These are phyloP conservation scores for Fusarium odoratissimum DNA, from an alignment of 2,329 filamentous ascomycete species.

Conservation along the genomic window DNA sequence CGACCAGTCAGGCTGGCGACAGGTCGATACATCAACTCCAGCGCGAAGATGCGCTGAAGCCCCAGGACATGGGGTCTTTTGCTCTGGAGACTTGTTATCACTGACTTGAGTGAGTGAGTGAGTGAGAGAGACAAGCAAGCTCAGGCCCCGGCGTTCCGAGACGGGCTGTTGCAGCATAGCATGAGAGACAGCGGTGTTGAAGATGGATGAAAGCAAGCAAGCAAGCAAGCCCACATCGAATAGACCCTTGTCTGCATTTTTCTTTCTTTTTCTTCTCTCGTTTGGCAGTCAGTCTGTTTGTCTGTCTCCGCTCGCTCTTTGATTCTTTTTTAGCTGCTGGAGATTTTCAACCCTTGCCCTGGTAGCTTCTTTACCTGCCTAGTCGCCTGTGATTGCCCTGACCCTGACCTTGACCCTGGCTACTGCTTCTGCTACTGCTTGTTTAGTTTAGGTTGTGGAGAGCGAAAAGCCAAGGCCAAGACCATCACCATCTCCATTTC, in stretches of 20 bases:
- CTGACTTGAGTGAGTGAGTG: background rate
- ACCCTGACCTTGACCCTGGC: slow-evolving; percentile 24
- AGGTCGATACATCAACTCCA: background rate
- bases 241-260: background rate
- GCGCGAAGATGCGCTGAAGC: slow-evolving; percentile 28
- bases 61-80: slow-evolving; percentile 6
- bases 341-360: background rate
- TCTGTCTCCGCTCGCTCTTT: background rate
- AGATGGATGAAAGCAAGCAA: background rate
- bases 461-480: background rate
- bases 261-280: background rate
- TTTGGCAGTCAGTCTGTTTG: background rate
- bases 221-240: background rate
- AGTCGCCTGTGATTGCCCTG: background rate
- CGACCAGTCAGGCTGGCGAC: slow-evolving; percentile 14
- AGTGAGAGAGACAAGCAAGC: background rate
- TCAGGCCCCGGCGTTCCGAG: background rate
- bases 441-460: slow-evolving; percentile 18
- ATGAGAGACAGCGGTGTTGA: background rate
- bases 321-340: background rate
- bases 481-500: slow-evolving; percentile 2
- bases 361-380: background rate
- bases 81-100: background rate
- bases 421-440: slow-evolving; percentile 14
- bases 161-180: background rate